These are phyloP conservation scores for Penicillium sp. DNA, from an alignment of 2,329 filamentous ascomycete species.

Conservation along the genomic window DNA sequence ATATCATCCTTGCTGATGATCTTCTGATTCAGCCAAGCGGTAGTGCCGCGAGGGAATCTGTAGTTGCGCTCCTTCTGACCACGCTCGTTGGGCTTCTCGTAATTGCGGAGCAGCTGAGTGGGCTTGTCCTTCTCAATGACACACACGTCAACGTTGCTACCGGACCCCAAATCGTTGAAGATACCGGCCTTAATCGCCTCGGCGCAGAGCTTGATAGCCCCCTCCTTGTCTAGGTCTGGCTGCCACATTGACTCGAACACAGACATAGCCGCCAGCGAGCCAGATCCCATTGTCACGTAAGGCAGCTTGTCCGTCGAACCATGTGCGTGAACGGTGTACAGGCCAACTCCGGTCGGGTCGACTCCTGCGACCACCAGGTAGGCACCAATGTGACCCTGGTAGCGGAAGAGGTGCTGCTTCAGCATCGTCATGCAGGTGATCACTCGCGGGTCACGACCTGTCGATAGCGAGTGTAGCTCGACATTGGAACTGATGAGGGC, in stretches of 20 bases:
- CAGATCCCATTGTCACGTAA: constrained; percentile 98
- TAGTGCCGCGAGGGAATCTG: constrained; percentile 86
- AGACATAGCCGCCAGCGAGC: constrained; percentile 93
- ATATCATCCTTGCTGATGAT: constrained; percentile 92
- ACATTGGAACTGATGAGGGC: constrained; percentile 98
- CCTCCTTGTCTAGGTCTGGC: constrained; percentile 69
- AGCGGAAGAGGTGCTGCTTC: constrained; percentile 98
- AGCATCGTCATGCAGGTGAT: constrained; percentile 99
- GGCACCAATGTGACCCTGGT: constrained; percentile 96
- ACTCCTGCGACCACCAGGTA: constrained; percentile 97
- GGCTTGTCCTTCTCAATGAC: constrained; percentile 96
- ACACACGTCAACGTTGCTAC: constrained; percentile 95
- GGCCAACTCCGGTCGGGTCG: constrained; percentile 89
- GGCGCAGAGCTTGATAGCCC: constrained; percentile 76
- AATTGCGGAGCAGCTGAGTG: constrained; percentile 79
- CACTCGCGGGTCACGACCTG: constrained; percentile 92
- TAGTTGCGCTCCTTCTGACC: constrained; percentile 91
- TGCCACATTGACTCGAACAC: constrained; percentile 98
- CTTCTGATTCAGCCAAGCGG: constrained; percentile 92
- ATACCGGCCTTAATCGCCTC: constrained; percentile 95
- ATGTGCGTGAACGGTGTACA: constrained; percentile 98
- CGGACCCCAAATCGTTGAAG: constrained; percentile 96
- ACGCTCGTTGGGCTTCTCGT: constrained; percentile 88
- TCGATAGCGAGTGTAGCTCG: constrained; percentile 94
- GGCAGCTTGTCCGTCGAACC: constrained; percentile 97